phyloP scores from a whole-genome alignment of 768 basidiomycete genomes.

The Chalciporus piperatus region DNA sequence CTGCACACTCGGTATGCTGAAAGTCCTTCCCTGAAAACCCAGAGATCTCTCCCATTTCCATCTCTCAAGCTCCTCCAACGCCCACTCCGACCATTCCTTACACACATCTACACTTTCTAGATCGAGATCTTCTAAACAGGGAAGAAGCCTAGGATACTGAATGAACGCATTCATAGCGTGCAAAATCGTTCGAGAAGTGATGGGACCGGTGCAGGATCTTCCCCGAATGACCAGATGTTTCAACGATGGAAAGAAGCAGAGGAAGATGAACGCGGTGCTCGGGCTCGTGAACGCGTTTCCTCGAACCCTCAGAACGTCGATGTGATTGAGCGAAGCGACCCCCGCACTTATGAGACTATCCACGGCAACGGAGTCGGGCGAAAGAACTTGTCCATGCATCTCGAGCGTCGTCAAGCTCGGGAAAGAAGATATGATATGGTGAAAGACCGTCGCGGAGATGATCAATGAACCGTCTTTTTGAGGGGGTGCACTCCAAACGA shows the following conservation, averaged over 20 bases:
- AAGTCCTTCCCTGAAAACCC: background rate
- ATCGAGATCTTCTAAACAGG: conserved; percentile 10
- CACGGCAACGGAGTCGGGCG: conserved; percentile 5
- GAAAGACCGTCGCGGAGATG: conserved; percentile 16
- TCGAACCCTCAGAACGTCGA: conserved; percentile 10
- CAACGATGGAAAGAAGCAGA: conserved; percentile 14
- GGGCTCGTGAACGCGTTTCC: conserved; percentile 12
- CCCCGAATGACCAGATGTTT: conserved; percentile 12
- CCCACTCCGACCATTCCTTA: conserved; percentile 7
- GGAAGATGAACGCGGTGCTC: conserved; percentile 14
- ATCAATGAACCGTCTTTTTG: conserved; percentile 7
- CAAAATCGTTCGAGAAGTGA: conserved; percentile 5
- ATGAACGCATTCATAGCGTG: conserved; percentile 16
- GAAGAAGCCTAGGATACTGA: background rate
- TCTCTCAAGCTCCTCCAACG: conserved; percentile 10
- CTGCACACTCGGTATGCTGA: background rate
- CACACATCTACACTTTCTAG: conserved; percentile 12
- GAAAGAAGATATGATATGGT: conserved; percentile 19
- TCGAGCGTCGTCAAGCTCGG: conserved; percentile 20
- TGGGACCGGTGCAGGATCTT: conserved; percentile 11
- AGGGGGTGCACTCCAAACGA: conserved; percentile 19
- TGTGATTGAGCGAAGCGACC: conserved; percentile 7
- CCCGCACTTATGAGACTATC: conserved; percentile 2
- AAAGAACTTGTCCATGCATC: conserved; percentile 12
- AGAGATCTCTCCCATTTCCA: conserved; percentile 7